Evolutionary conservation across 2,329 filamentous ascomycete species (phyloP).

Genomic region (Aspergillus sp.): DNA sequence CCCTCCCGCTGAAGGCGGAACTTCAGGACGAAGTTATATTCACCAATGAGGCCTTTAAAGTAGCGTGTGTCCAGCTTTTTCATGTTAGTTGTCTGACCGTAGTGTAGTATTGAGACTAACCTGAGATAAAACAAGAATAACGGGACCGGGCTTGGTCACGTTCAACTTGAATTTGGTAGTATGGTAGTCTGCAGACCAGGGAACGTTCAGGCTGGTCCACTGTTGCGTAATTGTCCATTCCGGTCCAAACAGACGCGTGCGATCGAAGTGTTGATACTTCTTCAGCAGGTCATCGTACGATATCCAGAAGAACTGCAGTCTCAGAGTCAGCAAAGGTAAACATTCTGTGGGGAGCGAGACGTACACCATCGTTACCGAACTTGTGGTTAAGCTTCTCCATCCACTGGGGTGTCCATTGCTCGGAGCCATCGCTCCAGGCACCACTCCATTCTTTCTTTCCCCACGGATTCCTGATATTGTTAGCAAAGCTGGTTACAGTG

Average conservation of each 20-base stretch:
- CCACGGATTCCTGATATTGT: constrained; percentile 69
- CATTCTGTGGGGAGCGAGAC: neutral
- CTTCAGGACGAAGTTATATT: constrained; percentile 58
- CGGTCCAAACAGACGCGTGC: constrained; percentile 59
- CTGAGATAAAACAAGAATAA: constrained; percentile 60
- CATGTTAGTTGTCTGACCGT: constrained; percentile 12
- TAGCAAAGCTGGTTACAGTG: constrained; percentile 6
- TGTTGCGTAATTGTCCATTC: constrained; percentile 63
- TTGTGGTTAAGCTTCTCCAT: constrained; percentile 69
- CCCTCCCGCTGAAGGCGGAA: constrained; percentile 61
- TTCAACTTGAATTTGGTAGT: constrained; percentile 60
- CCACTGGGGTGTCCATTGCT: constrained; percentile 81
- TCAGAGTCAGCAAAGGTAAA: neutral
- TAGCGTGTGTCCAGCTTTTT: constrained; percentile 59
- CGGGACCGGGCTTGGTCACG: constrained; percentile 51
- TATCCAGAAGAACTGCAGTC: constrained; percentile 57
- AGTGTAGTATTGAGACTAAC: constrained; percentile 19
- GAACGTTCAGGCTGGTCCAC: constrained; percentile 61
- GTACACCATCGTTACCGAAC: constrained; percentile 72
- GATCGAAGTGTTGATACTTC: constrained; percentile 60
- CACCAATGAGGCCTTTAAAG: constrained; percentile 56
- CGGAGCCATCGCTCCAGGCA: constrained; percentile 77
- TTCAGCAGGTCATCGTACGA: constrained; percentile 58
- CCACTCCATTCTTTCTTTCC: constrained; percentile 79
- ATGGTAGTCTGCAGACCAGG: constrained; percentile 62